A percentile compares a stretch with the other conserved stretches of the same genome.
Evolutionary conservation across 345 rosid genomes (phyloP).

Genomic region (Adansonia digitata): DNA sequence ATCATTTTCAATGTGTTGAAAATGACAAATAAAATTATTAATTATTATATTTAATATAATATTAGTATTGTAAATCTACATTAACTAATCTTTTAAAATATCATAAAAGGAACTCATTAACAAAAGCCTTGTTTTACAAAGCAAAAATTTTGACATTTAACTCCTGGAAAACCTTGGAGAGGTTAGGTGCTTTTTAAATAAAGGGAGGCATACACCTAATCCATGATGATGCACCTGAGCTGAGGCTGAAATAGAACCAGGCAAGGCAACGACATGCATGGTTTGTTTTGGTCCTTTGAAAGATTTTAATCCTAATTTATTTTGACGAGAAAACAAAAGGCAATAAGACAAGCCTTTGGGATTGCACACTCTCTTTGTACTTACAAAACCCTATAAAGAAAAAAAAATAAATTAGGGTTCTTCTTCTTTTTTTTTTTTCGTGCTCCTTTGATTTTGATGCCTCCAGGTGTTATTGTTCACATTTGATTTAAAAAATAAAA

Average conservation of each 20-base stretch:
- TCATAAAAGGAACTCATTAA: too few relatives aligned
- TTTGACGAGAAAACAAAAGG: slow-evolving; percentile 29
- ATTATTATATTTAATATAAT: too few relatives aligned
- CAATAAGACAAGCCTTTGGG: slow-evolving; percentile 56
- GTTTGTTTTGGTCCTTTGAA: slow-evolving; percentile 18
- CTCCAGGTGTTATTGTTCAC: slow-evolving; percentile 1
- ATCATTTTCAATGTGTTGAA: too few relatives aligned
- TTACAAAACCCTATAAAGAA: slow-evolving; percentile 10
- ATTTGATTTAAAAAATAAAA: too few relatives aligned
- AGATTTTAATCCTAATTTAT: slow-evolving; percentile 18
- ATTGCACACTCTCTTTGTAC: slow-evolving; percentile 28
- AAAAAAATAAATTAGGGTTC: not conserved
- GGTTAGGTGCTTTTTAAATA: not conserved
- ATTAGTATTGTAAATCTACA: too few relatives aligned
- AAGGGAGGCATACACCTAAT: slow-evolving; percentile 2
- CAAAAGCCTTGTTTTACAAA: not conserved
- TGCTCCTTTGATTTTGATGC: slow-evolving; percentile 18
- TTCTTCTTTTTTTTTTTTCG: slow-evolving; percentile 15
- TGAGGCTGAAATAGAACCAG: not conserved
- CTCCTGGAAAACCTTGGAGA: slow-evolving; percentile 6
- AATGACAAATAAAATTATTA: too few relatives aligned
- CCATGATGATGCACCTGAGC: slow-evolving; percentile 2
- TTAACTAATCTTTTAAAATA: too few relatives aligned
- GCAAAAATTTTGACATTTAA: not conserved
- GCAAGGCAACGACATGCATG: slow-evolving; percentile 24